Evolutionary conservation across 176 grass and related monocot genomes (phyloP).

Genomic region (Panicum miliaceum): DNA sequence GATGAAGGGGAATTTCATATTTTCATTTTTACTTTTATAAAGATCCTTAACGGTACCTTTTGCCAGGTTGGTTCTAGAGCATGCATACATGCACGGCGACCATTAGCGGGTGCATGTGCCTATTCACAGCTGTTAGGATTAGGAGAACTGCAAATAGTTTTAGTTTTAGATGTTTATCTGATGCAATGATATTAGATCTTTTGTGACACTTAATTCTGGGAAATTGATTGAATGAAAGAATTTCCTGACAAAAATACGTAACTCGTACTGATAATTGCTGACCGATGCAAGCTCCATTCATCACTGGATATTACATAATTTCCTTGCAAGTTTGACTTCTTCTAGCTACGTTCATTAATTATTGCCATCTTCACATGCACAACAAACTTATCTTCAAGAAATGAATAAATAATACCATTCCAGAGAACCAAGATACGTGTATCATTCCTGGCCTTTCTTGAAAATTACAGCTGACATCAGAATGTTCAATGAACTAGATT

Average conservation of each 20-base stretch:
- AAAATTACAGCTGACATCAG: constrained; percentile 14
- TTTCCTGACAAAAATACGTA: not conserved
- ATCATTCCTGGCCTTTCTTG: not conserved
- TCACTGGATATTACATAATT: not conserved
- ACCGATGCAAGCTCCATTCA: constrained; percentile 6
- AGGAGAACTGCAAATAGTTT: not conserved
- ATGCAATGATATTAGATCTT: not conserved
- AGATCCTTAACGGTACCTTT: not conserved
- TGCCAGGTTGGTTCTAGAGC: constrained; percentile 11
- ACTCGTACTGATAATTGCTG: not conserved
- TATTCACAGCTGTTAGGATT: constrained; percentile 9
- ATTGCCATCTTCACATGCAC: constrained; percentile 34
- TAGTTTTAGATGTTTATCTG: constrained; percentile 19
- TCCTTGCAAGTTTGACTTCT: constrained; percentile 4
- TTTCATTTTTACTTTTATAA: not conserved
- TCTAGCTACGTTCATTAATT: constrained; percentile 22
- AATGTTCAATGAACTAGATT: constrained; percentile 29
- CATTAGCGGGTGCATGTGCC: constrained; percentile 29
- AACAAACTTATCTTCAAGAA: constrained; percentile 6
- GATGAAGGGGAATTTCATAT: not conserved
- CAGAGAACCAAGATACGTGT: constrained; percentile 27
- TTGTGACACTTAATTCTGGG: not conserved
- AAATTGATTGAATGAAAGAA: not conserved
- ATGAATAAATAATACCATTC: constrained; percentile 23
- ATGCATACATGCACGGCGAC: not conserved